Conservation (phyloP, 202 grass and related monocot genomes). For the Miscanthus sacchariflorus region DNA sequence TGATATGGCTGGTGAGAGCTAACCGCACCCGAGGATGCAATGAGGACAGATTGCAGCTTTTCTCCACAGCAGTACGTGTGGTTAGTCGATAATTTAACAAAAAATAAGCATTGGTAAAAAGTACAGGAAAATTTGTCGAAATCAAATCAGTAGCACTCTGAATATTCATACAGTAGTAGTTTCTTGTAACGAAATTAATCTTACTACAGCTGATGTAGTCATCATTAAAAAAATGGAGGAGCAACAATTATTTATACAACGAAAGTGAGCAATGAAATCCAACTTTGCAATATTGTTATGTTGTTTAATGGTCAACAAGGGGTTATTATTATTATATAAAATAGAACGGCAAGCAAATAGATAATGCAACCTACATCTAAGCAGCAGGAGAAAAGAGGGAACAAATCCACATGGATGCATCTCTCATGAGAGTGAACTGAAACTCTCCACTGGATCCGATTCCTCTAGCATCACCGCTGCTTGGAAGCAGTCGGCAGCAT, state of each 20-base stretch:
- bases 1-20: no score
- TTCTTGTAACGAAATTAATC: not conserved
- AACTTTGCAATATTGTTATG: not conserved
- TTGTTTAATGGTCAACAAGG: not conserved
- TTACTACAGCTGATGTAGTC: not conserved
- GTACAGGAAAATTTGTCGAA: no score
- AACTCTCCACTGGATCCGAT: constrained; percentile 87
- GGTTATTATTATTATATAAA: not conserved
- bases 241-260: not conserved
- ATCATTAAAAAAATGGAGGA: not conserved
- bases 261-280: not conserved
- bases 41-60: no score
- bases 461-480: constrained; percentile 91
- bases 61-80: no score
- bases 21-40: no score
- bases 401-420: not conserved
- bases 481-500: constrained; percentile 92
- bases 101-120: no score
- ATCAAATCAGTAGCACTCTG: not conserved
- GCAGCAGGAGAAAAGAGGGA: not conserved
- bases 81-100: no score
- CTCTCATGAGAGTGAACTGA: constrained; percentile 60
- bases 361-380: not conserved
- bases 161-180: not conserved
- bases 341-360: not conserved